phyloP scores from a whole-genome alignment of 208 protist genomes.

The Wallacemonas rigidus region DNA sequence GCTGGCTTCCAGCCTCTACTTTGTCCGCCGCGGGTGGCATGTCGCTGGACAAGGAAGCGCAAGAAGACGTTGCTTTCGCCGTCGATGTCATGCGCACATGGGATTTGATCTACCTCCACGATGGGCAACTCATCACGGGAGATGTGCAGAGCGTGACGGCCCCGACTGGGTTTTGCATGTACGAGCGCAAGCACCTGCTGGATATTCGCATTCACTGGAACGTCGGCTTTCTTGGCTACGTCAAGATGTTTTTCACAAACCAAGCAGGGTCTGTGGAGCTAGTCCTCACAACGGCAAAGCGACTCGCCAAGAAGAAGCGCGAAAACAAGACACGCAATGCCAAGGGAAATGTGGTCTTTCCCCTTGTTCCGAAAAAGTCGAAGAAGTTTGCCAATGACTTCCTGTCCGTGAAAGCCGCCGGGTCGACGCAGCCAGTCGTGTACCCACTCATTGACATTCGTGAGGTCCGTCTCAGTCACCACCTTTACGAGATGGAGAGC shows the following conservation, averaged over 20 bases:
- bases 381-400: conserved; percentile 53
- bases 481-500: conserved; percentile 64
- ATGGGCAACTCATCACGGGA: conserved; percentile 61
- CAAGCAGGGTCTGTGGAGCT: conserved; percentile 53
- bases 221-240: conserved; percentile 37
- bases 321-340: conserved; percentile 57
- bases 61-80: conserved; percentile 40
- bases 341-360: conserved; percentile 61
- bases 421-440: conserved; percentile 35
- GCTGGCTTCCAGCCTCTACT: conserved; percentile 6
- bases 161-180: conserved; percentile 50
- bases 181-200: conserved; percentile 73
- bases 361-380: conserved; percentile 34
- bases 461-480: conserved; percentile 61
- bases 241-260: conserved; percentile 55
- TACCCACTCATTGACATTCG: conserved; percentile 56
- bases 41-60: conserved; percentile 33
- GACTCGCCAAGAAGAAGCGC: conserved; percentile 56
- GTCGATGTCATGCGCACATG: conserved; percentile 84
- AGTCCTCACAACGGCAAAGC: conserved; percentile 62
- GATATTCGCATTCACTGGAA: conserved; percentile 78
- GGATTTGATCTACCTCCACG: conserved; percentile 83
- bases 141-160: conserved; percentile 60
- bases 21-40: conserved; percentile 9
- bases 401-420: conserved; percentile 65